Conservation (phyloP, 495 filamentous ascomycete genomes). For the Penicillium cosmopolitanum region DNA sequence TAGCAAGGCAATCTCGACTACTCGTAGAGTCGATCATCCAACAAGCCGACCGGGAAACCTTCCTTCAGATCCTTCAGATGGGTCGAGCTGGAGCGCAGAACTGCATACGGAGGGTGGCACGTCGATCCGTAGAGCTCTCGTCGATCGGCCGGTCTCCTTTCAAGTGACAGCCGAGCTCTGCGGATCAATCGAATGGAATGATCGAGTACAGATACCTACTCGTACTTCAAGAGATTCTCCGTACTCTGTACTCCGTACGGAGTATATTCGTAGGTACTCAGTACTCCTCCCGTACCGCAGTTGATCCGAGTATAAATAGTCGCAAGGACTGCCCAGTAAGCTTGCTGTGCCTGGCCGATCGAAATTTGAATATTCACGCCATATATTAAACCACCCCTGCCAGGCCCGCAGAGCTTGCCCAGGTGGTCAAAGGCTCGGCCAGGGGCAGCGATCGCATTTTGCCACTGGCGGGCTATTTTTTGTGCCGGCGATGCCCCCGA, state of each 20-base stretch:
- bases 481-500: not conserved
- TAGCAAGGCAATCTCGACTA: not conserved
- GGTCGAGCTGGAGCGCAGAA: too few relatives aligned
- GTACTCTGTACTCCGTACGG: too few relatives aligned
- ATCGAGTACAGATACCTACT: not conserved
- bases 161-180: not conserved
- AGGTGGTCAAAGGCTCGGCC: not conserved
- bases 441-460: conserved; percentile 16
- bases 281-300: too few relatives aligned
- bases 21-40: too few relatives aligned
- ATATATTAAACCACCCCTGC: too few relatives aligned
- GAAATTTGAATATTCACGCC: not conserved
- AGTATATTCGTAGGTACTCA: too few relatives aligned
- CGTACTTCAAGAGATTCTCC: too few relatives aligned
- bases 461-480: conserved; percentile 7
- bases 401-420: too few relatives aligned
- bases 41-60: not conserved
- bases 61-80: not conserved
- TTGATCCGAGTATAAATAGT: not conserved
- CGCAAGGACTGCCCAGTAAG: not conserved
- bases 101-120: not conserved
- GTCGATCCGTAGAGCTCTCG: not conserved
- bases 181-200: not conserved
- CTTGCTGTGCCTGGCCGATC: not conserved
- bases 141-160: not conserved